Percentiles rank a stretch among this genome's conserved stretches.
Conservation (phyloP, 164 flowering plant species). For the Magnolia kwangsiensis region DNA sequence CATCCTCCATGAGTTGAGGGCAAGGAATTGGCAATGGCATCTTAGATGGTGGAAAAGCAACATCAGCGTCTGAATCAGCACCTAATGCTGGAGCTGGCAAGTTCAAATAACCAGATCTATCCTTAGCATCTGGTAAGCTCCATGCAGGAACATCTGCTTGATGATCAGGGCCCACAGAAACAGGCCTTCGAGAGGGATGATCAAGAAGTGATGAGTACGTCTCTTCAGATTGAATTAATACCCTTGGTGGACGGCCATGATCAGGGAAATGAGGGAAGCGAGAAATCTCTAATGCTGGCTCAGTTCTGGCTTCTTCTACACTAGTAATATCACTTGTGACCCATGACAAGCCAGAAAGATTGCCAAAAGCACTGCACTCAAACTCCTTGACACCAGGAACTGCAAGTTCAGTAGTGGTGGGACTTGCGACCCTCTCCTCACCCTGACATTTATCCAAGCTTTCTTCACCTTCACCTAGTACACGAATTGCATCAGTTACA, state of each 20-base stretch:
- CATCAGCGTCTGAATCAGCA: constrained; percentile 4
- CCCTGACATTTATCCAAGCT: constrained; percentile 14
- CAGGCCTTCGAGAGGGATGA: constrained; percentile 9
- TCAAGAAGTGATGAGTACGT: neutral
- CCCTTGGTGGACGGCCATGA: neutral
- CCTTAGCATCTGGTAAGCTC: constrained; percentile 6
- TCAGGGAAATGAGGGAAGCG: constrained; percentile 1
- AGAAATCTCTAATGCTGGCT: constrained; percentile 2
- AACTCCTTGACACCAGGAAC: neutral
- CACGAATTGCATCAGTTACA: constrained; percentile 11
- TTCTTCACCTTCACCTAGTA: constrained; percentile 19
- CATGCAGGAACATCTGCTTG: constrained; percentile 47
- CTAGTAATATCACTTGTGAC: neutral
- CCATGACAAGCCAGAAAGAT: constrained; percentile 4
- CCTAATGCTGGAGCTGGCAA: neutral
- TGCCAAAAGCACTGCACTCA: neutral
- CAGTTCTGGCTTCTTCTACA: constrained; percentile 6
- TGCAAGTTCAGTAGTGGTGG: constrained; percentile 8
- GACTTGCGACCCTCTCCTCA: constrained; percentile 8
- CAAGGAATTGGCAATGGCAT: neutral
- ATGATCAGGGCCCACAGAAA: constrained; percentile 25
- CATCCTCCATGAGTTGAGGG: neutral
- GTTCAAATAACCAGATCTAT: neutral
- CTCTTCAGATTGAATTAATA: constrained; percentile 4
- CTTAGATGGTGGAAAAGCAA: neutral